These are phyloP conservation scores for Zostera marina DNA, from an alignment of 116 monocot genomes.

Conservation along the genomic window DNA sequence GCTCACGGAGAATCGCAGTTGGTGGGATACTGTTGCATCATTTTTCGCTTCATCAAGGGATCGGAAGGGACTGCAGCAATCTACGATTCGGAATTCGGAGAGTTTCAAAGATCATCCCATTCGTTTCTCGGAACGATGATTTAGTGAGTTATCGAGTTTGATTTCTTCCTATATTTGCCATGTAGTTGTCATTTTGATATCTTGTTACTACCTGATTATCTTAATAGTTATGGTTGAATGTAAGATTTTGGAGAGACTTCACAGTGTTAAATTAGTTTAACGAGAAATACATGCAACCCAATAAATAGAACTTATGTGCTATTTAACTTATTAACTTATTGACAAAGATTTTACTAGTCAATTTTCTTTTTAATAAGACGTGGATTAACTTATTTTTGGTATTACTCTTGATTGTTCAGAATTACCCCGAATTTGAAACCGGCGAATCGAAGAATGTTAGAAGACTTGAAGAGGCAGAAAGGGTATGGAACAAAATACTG, in stretches of 20 bases:
- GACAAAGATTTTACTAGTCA: not conserved
- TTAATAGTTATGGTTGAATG: not conserved
- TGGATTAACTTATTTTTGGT: not conserved
- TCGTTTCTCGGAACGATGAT: constrained; percentile 9
- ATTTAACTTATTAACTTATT: not conserved
- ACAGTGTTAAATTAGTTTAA: not conserved
- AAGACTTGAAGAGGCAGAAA: constrained; percentile 18
- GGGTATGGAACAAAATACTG: constrained; percentile 48
- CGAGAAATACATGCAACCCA: not conserved
- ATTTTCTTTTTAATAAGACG: not conserved
- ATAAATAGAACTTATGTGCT: not conserved
- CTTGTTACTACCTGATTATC: not conserved
- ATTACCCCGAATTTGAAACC: constrained; percentile 7
- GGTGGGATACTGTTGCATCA: not conserved
- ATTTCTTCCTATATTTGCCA: not conserved
- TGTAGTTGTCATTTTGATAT: not conserved
- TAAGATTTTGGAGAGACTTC: not conserved
- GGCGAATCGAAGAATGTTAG: constrained; percentile 1
- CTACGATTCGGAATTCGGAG: not conserved
- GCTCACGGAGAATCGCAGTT: not conserved
- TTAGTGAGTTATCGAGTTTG: constrained; percentile 6
- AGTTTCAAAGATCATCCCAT: not conserved
- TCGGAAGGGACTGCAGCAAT: not conserved
- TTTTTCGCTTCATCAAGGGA: not conserved
- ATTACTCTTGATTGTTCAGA: constrained; percentile 5